Evolutionary conservation across 345 rosid species (phyloP).

Genomic region (Eucalyptus virginea): DNA sequence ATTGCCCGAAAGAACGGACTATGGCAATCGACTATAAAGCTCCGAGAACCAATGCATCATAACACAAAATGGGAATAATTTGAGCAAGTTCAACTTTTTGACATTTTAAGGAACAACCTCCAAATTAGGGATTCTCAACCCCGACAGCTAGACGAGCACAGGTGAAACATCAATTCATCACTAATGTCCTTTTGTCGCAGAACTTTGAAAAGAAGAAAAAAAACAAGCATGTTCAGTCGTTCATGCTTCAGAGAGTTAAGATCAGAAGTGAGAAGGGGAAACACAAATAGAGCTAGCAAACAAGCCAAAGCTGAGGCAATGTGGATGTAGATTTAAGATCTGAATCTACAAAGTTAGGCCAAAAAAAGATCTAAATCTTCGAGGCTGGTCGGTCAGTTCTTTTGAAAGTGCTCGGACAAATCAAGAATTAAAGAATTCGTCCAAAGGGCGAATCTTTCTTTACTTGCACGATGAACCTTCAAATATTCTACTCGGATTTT

Average conservation of each 20-base stretch:
- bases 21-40: not conserved
- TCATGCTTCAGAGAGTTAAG: not conserved
- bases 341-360: not conserved
- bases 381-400: not conserved
- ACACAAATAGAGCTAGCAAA: not conserved
- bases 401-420: not conserved
- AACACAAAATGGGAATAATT: not conserved
- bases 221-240: not conserved
- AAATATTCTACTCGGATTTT: not conserved
- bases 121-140: not conserved
- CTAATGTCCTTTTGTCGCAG: not conserved
- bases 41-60: not conserved
- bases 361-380: not conserved
- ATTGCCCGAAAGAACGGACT: not conserved
- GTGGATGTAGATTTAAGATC: not conserved
- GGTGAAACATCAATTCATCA: not conserved
- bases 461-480: not conserved
- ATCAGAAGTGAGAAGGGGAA: not conserved
- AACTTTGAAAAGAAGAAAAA: not conserved
- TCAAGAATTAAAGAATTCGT: not conserved
- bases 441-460: not conserved
- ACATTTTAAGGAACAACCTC: not conserved
- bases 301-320: not conserved
- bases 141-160: not conserved
- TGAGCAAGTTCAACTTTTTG: not conserved